Base-by-base conservation (phyloP, 1,284 basidiomycete species). In the Cutaneotrichosporon dermatis region DNA sequence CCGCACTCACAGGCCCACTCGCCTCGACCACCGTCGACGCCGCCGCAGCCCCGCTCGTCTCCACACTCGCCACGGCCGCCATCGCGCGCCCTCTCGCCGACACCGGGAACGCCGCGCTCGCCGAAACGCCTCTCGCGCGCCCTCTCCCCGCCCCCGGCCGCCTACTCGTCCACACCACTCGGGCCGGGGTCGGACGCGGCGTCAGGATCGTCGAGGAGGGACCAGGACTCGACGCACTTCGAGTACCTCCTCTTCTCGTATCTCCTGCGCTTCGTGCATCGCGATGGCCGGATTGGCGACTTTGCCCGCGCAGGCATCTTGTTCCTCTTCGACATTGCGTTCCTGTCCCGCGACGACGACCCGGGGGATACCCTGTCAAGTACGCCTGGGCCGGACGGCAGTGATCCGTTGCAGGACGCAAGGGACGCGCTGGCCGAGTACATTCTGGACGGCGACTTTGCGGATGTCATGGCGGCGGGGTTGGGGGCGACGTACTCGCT, bases 221-320 rank as follows among this genome's bases (percentile, higher is more conserved):
- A 65, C 43, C 59, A 48, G 43, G 34, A 51, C 40, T 34, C 51
- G 25, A 44, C 59, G 16, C 69, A 93, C 79, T 94, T 94, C 69
- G 92, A 96, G 72, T 96, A 95, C 71, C 83, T 95, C 10, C 81
- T 96, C 10, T 97, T 98, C 82, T 92, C 94, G 66, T 96, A 96
- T 72, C 86, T 99, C 40, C 84, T 98, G 15, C 90, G 93, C 3
- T 98, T 94, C 71, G 89, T 93, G 15, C 95, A 98, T 73, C 85
- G 93, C 55, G 94, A 98, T 79, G 92, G 92, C 35, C 85, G 88
- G 39, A 93, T 92, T 35, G 95, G 95, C 12, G 93, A 97, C 73
- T 90, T 92, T 70, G 92, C 95, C 3, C 85, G 95, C 9, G 91
- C 91, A 4, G 95, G 94, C 6, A 79, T 98, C 39, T 80, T 95